Percentiles rank a stretch among this genome's conserved stretches.
These are phyloP conservation scores for Cryptococcus neoformans DNA, from an alignment of 1,284 basidiomycete species.

Conservation along the genomic window DNA sequence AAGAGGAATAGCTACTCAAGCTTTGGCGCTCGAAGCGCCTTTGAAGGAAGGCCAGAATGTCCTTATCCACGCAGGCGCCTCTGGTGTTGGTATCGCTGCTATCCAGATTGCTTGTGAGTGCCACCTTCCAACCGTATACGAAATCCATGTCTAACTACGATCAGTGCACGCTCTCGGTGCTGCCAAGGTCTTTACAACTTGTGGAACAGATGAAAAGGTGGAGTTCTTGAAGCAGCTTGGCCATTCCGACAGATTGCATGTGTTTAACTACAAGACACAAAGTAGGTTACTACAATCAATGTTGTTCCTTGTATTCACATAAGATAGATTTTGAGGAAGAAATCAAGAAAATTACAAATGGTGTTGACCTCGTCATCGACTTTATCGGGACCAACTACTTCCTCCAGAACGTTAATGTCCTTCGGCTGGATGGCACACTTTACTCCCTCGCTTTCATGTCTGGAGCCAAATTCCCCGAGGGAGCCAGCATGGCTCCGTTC, in stretches of 20 bases:
- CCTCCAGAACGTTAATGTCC: slow-evolving; percentile 70
- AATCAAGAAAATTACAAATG: slow-evolving; percentile 44
- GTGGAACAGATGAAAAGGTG: slow-evolving; percentile 80
- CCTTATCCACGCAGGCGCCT: slow-evolving; percentile 84
- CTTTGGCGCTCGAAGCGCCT: slow-evolving; percentile 66
- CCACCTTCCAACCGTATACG: neutral
- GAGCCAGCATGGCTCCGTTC: slow-evolving; percentile 63
- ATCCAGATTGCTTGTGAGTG: slow-evolving; percentile 79
- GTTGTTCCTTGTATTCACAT: neutral
- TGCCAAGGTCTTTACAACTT: slow-evolving; percentile 72
- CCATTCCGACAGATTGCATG: slow-evolving; percentile 61
- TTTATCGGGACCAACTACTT: slow-evolving; percentile 67
- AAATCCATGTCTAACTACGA: neutral
- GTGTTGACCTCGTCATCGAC: slow-evolving; percentile 74
- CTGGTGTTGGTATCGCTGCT: slow-evolving; percentile 85
- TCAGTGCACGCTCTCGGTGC: slow-evolving; percentile 38
- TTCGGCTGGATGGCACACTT: slow-evolving; percentile 77
- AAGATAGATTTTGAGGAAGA: slow-evolving; percentile 51
- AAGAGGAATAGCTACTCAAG: slow-evolving; percentile 58
- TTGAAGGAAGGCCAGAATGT: slow-evolving; percentile 70
- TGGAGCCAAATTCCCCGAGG: slow-evolving; percentile 64
- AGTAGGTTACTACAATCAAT: slow-evolving; percentile 54
- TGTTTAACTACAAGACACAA: slow-evolving; percentile 80
- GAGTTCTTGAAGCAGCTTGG: slow-evolving; percentile 62
- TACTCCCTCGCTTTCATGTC: slow-evolving; percentile 46